Evolutionary conservation across 2,329 filamentous ascomycete genomes (phyloP).

Genomic region (Colletotrichum horii): DNA sequence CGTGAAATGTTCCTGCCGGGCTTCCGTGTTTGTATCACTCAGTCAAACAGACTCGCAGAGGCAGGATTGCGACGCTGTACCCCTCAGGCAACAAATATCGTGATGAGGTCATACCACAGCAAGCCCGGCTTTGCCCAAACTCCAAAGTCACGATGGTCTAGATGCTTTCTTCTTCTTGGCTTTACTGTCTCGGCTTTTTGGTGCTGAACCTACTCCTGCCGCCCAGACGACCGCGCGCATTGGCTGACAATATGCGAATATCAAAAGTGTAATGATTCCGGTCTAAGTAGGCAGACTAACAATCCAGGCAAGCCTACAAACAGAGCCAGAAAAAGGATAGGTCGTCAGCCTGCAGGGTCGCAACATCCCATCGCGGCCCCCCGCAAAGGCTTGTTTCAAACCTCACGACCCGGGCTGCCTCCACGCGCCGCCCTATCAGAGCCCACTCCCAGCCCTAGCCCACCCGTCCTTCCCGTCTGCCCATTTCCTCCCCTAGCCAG

Average conservation of each 20-base stretch:
- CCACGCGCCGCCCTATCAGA: conserved; percentile 2
- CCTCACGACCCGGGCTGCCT: neutral
- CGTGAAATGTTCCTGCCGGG: neutral
- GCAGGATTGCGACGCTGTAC: neutral
- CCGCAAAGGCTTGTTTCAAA: conserved; percentile 20
- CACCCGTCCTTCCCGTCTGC: neutral
- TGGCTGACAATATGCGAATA: conserved; percentile 5
- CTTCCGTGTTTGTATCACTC: neutral
- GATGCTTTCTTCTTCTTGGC: neutral
- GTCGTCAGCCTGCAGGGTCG: neutral
- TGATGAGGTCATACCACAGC: neutral
- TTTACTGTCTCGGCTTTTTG: neutral
- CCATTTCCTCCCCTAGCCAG: neutral
- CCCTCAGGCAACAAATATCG: neutral
- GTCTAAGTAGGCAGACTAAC: neutral
- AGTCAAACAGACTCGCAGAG: neutral
- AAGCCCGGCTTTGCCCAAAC: neutral
- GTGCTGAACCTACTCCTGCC: neutral
- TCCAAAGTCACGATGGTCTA: neutral
- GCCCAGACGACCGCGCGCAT: neutral
- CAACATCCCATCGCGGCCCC: neutral
- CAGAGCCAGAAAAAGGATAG: neutral
- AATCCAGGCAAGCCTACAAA: too few relatives aligned
- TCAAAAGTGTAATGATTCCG: neutral
- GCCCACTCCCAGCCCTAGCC: neutral